These are phyloP conservation scores for Wickerhamiella pararugosa DNA, from an alignment of 1,139 yeast genomes.

Conservation along the genomic window DNA sequence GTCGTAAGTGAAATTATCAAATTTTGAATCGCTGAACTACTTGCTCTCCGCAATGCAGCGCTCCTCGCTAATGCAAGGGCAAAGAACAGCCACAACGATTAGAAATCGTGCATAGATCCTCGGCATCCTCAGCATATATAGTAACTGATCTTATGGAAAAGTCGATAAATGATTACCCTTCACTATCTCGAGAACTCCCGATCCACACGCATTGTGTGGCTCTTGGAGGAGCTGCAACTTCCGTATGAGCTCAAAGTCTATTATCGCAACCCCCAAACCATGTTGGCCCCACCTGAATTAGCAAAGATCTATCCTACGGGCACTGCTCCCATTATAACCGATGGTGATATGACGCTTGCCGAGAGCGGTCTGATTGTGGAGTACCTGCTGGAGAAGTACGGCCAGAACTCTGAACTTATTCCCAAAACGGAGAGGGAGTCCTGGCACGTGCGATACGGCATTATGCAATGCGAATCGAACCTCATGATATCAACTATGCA, in stretches of 20 bases:
- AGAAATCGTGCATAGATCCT: no score
- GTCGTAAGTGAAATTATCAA: no score
- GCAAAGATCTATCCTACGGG: conserved; percentile 43
- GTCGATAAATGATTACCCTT: not conserved
- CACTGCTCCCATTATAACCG: conserved; percentile 35
- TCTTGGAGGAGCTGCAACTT: conserved; percentile 37
- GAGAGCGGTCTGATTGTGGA: conserved; percentile 3
- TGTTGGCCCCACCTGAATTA: conserved; percentile 30
- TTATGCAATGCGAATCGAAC: conserved; percentile 45
- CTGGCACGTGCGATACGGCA: conserved; percentile 34
- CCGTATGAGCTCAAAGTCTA: conserved; percentile 35
- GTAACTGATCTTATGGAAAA: no score
- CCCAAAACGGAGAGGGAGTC: conserved; percentile 23
- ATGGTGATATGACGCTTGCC: conserved; percentile 21
- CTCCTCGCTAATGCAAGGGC: no score
- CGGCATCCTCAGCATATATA: no score
- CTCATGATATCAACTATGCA: conserved; percentile 35
- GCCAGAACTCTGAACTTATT: conserved; percentile 22
- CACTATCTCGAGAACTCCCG: conserved; percentile 34
- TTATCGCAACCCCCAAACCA: conserved; percentile 29
- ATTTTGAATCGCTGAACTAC: no score
- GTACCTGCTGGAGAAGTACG: conserved; percentile 15
- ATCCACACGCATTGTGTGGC: conserved; percentile 40
- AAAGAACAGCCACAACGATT: no score
- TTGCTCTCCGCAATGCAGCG: no score